A percentile compares a stretch with the other conserved stretches of the same genome.
phyloP scores from a whole-genome alignment of 306 rosid species.

The Mimosa bimucronata region DNA sequence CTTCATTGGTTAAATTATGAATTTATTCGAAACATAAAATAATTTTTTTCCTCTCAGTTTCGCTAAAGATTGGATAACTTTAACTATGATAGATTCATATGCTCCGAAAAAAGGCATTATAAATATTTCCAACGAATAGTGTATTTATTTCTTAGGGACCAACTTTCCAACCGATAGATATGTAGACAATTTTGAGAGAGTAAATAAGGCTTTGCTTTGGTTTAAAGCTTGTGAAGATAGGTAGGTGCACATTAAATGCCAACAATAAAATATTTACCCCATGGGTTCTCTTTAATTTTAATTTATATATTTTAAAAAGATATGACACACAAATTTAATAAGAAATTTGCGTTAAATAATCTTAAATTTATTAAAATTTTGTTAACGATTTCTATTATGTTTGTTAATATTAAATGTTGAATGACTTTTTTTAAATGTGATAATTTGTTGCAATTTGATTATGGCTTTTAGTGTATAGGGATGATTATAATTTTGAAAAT shows the following conservation, averaged over 20 bases:
- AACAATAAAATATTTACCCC: conserved; percentile 24
- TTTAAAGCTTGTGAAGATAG: conserved; percentile 40
- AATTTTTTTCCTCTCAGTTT: not conserved
- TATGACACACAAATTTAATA: not conserved
- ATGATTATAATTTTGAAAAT: not conserved
- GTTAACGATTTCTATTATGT: not conserved
- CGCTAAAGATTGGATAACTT: not conserved
- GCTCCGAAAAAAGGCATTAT: conserved; percentile 33
- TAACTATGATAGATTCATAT: not conserved
- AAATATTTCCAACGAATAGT: not conserved
- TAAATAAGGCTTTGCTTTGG: conserved; percentile 44
- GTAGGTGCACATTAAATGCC: conserved; percentile 49
- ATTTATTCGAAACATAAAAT: not conserved
- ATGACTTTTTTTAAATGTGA: not conserved
- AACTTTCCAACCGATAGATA: conserved; percentile 24
- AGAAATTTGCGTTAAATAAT: not conserved
- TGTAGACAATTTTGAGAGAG: not conserved
- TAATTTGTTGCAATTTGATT: not conserved
- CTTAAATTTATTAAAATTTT: not conserved
- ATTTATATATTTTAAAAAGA: not conserved
- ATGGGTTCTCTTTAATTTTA: not conserved
- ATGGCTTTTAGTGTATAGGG: not conserved
- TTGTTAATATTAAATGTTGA: not conserved
- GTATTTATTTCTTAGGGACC: not conserved
- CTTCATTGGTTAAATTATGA: not conserved